phyloP scores from a whole-genome alignment of 2,329 filamentous ascomycete genomes.

The Pseudocercospora musae region DNA sequence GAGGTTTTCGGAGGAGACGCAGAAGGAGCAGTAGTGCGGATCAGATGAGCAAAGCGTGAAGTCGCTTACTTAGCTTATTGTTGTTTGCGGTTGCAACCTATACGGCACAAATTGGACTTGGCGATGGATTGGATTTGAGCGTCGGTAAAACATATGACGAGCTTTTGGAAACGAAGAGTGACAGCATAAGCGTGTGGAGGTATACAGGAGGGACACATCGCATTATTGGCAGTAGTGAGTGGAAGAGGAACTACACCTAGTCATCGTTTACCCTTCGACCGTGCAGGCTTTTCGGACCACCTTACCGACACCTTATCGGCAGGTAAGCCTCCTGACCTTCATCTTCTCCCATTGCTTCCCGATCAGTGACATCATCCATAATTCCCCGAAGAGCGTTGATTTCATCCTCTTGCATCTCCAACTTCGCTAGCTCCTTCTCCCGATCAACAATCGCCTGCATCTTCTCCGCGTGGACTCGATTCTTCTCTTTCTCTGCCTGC shows the following conservation, averaged over 20 bases:
- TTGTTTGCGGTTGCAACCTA: too few relatives aligned
- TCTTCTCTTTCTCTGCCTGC: conserved; percentile 30
- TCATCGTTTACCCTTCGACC: too few relatives aligned
- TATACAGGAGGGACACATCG: not conserved
- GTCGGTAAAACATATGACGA: too few relatives aligned
- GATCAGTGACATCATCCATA: not conserved
- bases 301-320: not conserved
- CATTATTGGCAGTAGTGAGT: not conserved
- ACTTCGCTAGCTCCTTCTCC: conserved; percentile 45
- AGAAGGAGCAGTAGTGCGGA: not conserved
- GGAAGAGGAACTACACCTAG: not conserved
- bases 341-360: not conserved
- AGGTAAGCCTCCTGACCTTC: not conserved
- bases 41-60: too few relatives aligned
- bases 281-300: too few relatives aligned
- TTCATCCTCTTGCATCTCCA: conserved; percentile 33
- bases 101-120: not conserved
- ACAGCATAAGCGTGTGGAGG: not conserved
- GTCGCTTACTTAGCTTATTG: too few relatives aligned
- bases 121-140: not conserved
- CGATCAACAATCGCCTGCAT: conserved; percentile 49
- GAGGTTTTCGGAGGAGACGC: not conserved
- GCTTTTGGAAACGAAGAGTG: not conserved
- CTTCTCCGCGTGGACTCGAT: conserved; percentile 35
- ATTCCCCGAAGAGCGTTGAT: not conserved